These are phyloP conservation scores for Saraca asoca DNA, from an alignment of 331 rosid genomes.

Conservation along the genomic window DNA sequence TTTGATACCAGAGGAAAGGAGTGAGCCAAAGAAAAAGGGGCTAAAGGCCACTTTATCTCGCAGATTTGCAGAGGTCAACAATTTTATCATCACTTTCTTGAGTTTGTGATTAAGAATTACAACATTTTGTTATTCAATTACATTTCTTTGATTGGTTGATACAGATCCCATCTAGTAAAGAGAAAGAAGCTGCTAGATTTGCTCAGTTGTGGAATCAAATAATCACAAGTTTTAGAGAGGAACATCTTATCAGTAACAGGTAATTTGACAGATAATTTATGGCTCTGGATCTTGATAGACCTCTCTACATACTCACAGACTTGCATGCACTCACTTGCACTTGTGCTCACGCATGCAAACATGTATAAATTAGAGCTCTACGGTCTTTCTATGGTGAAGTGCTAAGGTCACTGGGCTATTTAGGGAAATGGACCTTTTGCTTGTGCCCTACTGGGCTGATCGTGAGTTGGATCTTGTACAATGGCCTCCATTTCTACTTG, in stretches of 20 bases:
- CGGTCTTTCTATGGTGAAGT: conserved; percentile 13
- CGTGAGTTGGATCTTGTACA: conserved; percentile 82
- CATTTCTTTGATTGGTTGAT: conserved; percentile 23
- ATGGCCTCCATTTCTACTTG: conserved; percentile 99
- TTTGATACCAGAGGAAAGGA: conserved; percentile 74
- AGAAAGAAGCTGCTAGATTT: conserved; percentile 85
- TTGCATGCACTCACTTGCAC: too few relatives aligned
- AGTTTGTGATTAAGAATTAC: conserved; percentile 1
- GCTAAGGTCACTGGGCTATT: conserved; percentile 39
- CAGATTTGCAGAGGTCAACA: conserved; percentile 51
- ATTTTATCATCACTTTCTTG: conserved; percentile 25
- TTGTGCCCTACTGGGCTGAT: conserved; percentile 99
- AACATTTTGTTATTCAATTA: conserved; percentile 18
- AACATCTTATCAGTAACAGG: conserved; percentile 91
- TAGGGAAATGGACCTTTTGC: conserved; percentile 97
- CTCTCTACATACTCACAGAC: too few relatives aligned
- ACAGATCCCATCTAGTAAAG: conserved; percentile 70
- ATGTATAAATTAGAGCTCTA: background rate
- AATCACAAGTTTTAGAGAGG: conserved; percentile 90
- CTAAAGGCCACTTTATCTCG: conserved; percentile 81
- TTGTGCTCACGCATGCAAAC: too few relatives aligned
- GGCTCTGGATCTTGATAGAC: conserved; percentile 23
- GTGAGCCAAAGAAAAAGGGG: conserved; percentile 87
- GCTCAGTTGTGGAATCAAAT: conserved; percentile 98
- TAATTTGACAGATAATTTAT: conserved; percentile 36